Percentiles rank a stretch among this genome's conserved stretches.
These are phyloP conservation scores for Sugiyamaella neomexicana DNA, from an alignment of 1,139 yeast genomes.

Conservation along the genomic window DNA sequence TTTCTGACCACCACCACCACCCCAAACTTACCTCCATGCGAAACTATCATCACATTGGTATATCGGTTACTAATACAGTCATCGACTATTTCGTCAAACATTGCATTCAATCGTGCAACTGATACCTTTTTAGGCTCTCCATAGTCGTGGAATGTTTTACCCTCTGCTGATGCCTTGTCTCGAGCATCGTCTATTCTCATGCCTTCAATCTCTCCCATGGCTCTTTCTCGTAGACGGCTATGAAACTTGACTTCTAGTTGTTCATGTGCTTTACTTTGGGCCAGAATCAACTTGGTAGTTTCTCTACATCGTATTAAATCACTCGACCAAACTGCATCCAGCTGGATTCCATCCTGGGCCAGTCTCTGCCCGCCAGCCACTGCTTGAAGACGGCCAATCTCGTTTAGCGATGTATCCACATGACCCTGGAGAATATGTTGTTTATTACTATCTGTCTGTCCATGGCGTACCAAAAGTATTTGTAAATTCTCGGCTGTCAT, in stretches of 20 bases:
- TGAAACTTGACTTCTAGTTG: conserved; percentile 32
- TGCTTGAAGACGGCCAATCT: conserved; percentile 32
- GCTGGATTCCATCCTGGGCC: conserved; percentile 12
- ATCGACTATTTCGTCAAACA: conserved; percentile 50
- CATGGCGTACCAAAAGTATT: conserved; percentile 70
- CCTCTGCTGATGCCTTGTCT: conserved; percentile 51
- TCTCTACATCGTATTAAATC: conserved; percentile 37
- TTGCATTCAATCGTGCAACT: conserved; percentile 50
- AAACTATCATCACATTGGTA: conserved; percentile 60
- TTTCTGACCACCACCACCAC: background rate
- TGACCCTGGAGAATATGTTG: conserved; percentile 76
- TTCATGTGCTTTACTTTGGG: conserved; percentile 6
- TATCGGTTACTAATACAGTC: conserved; percentile 42
- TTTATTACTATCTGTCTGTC: conserved; percentile 73
- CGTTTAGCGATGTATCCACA: conserved; percentile 36
- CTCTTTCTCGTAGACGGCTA: conserved; percentile 63
- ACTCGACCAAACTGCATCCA: conserved; percentile 38
- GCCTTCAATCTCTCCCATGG: conserved; percentile 81
- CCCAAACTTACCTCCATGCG: conserved; percentile 67
- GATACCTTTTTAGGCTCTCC: conserved; percentile 58
- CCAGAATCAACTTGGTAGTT: conserved; percentile 34
- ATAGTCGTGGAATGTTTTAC: conserved; percentile 48
- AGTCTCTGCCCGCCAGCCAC: conserved; percentile 30
- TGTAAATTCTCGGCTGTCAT: conserved; percentile 41
- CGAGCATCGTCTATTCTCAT: conserved; percentile 68